Base-by-base conservation (phyloP, 2,329 filamentous ascomycete genomes). In the Hirsutella minnesotensis region DNA sequence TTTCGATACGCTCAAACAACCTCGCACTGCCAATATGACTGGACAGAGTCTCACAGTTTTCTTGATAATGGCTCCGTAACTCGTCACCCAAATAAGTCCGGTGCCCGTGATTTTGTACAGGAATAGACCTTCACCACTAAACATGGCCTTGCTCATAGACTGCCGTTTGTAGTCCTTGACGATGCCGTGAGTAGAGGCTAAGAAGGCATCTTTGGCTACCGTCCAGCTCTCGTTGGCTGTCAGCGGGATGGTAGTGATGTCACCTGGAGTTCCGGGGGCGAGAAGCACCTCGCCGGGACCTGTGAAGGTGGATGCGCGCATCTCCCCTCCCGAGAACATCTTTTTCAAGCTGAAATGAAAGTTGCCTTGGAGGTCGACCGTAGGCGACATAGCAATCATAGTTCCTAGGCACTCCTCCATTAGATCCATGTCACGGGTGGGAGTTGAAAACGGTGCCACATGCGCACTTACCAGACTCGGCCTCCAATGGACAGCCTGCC, bases 331-430 rank as follows among this genome's bases (percentile, higher is more conserved):
- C 0, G 81, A 75, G 38, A 96, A 68, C n/a, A 94, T 69, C 66
- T 95, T 96, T 66, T 95, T 95, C 65, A 94, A 70, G 45, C 79
- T 83, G 62, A 98, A 94, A 49, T 90, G 92, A 51, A 94, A 62
- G 36, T 72, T 72, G 43, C 92, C 92, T 62, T 84, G 85, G 38
- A 96, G 76, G 0, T 83, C 89, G 43, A 98, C 75, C 9, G 83
- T 84, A 2, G 86, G 83, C 3, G 86, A 88, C 92, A 96, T 98
- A 56, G 86, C 86, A 53, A 98, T 86, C 88, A 98, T 92, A 44
- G 80, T 76, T 13, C 89, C 86, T 77, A n/a, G n/a, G n/a, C n/a
- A n/a, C n/a, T n/a, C n/a, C n/a, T n/a, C n/a, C n/a, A n/a, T n/a
- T n/a, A n/a, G n/a, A n/a, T n/a, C n/a, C n/a, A n/a, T n/a, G n/a